Percentiles rank a stretch among this genome's conserved stretches.
phyloP scores from a whole-genome alignment of 169 alveolate species.

The Neospora caninum region DNA sequence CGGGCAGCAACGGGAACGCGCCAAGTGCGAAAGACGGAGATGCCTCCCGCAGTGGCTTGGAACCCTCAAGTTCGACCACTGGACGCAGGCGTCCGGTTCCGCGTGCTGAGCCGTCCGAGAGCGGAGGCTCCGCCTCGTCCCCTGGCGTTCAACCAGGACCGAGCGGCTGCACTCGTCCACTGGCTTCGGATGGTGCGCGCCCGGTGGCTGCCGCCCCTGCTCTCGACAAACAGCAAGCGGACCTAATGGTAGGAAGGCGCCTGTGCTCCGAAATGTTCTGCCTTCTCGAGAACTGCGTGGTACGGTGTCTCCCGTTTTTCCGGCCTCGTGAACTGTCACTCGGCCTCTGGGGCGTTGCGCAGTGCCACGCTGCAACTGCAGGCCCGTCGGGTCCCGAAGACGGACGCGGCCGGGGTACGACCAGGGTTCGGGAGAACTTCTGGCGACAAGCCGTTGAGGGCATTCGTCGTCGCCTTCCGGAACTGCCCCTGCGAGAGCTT shows the following conservation, averaged over 20 bases:
- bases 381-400: background rate
- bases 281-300: background rate
- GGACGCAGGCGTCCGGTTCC: background rate
- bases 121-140: background rate
- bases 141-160: background rate
- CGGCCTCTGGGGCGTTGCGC: conserved; percentile 13
- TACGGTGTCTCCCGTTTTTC: background rate
- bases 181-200: background rate
- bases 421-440: background rate
- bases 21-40: background rate
- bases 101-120: background rate
- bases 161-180: background rate
- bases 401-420: background rate
- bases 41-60: background rate
- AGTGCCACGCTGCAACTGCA: background rate
- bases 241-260: background rate
- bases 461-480: background rate
- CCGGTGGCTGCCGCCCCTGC: background rate
- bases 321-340: background rate
- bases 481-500: conserved; percentile 8
- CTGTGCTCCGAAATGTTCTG: background rate
- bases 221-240: no score
- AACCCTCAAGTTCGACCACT: background rate
- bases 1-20: background rate
- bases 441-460: background rate